Evolutionary conservation across 768 basidiomycete genomes (phyloP).

Genomic region (Dendrothele bispora): DNA sequence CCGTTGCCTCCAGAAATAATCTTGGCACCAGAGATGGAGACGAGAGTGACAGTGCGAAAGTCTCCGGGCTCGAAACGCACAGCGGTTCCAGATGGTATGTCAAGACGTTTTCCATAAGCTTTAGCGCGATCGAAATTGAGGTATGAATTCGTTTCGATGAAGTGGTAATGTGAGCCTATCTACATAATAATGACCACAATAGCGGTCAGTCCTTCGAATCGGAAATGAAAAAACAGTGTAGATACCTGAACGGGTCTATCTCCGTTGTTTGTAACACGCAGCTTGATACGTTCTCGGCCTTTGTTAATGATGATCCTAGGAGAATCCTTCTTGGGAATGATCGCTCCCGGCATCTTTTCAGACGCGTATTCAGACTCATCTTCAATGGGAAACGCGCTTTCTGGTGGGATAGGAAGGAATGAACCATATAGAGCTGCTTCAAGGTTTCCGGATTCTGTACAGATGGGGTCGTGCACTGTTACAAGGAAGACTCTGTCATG

Average conservation of each 20-base stretch:
- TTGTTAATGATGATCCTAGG: slow-evolving; percentile 77
- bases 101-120: slow-evolving; percentile 83
- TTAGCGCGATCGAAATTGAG: slow-evolving; percentile 81
- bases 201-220: too few species aligned
- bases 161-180: slow-evolving; percentile 95
- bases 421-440: slow-evolving; percentile 90
- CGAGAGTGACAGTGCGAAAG: slow-evolving; percentile 78
- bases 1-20: slow-evolving; percentile 79
- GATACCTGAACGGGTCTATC: slow-evolving; percentile 90
- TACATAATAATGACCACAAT: slow-evolving; percentile 35
- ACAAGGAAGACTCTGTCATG: slow-evolving; percentile 83
- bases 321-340: slow-evolving; percentile 65
- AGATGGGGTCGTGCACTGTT: slow-evolving; percentile 94
- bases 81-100: slow-evolving; percentile 93
- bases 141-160: slow-evolving; percentile 83
- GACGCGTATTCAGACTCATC: slow-evolving; percentile 49
- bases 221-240: too few species aligned
- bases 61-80: slow-evolving; percentile 97
- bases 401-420: slow-evolving; percentile 79
- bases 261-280: slow-evolving; percentile 87
- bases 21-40: slow-evolving; percentile 71
- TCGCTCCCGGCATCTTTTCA: slow-evolving; percentile 69
- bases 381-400: slow-evolving; percentile 60
- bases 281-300: slow-evolving; percentile 63
- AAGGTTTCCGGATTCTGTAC: slow-evolving; percentile 77